Evolutionary conservation across 352 stramenopile species (phyloP).

Genomic region (Peronosclerospora sorghi): DNA sequence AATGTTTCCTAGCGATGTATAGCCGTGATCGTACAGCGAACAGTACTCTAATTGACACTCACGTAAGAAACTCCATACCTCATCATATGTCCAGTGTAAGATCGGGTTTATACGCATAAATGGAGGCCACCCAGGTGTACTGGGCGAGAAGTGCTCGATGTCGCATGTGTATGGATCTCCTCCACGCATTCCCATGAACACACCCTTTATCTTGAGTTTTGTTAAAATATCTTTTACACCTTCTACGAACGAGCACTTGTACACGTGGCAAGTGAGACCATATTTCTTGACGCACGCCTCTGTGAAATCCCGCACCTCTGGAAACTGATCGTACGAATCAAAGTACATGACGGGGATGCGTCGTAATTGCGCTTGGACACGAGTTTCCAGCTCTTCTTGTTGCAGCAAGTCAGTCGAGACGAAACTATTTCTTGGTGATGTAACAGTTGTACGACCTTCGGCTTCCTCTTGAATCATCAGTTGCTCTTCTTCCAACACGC

Average conservation of each 20-base stretch:
- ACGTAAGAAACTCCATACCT: no score
- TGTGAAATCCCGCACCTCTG: slow-evolving; percentile 86
- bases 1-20: no score
- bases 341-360: slow-evolving; percentile 92
- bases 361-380: slow-evolving; percentile 31
- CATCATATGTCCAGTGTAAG: no score
- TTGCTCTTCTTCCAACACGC: slow-evolving; percentile 33
- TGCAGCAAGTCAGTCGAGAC: slow-evolving; percentile 36
- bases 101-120: no score
- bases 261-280: no score
- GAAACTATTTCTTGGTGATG: slow-evolving; percentile 49
- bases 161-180: no score
- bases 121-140: no score
- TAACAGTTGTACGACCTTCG: slow-evolving; percentile 28
- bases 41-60: no score
- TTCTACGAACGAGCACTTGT: no score
- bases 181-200: slow-evolving; percentile 88
- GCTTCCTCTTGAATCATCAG: slow-evolving; percentile 6
- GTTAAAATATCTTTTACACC: slow-evolving; percentile 80
- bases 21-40: no score
- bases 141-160: no score
- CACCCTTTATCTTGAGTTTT: slow-evolving; percentile 74
- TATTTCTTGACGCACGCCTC: slow-evolving; percentile 49
- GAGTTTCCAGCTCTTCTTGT: slow-evolving; percentile 39
- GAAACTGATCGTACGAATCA: slow-evolving; percentile 92